phyloP scores from a whole-genome alignment of 2,329 filamentous ascomycete genomes.

The Sclerotinia spermophila region DNA sequence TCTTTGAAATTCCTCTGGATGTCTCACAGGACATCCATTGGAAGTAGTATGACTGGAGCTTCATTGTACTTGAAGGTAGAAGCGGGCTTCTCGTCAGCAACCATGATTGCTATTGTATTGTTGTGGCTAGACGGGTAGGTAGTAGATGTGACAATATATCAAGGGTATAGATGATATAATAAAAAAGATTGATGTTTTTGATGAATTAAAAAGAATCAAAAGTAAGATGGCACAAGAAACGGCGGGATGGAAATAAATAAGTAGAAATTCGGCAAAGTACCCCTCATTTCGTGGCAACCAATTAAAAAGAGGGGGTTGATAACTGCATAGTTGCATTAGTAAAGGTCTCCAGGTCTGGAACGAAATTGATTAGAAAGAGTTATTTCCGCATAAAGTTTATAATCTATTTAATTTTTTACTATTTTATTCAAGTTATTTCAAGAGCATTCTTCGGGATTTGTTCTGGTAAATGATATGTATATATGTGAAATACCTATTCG shows the following conservation, averaged over 20 bases:
- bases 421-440: too few species aligned
- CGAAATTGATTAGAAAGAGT: not conserved
- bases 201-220: not conserved
- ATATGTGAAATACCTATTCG: not conserved
- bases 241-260: constrained; percentile 15
- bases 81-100: constrained; percentile 42
- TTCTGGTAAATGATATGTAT: too few species aligned
- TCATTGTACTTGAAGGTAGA: constrained; percentile 54
- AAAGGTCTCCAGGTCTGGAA: constrained; percentile 17
- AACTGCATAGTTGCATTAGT: constrained; percentile 18
- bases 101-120: constrained; percentile 39
- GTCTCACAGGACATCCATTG: constrained; percentile 55
- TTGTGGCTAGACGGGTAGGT: not conserved
- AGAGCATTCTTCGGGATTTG: not conserved
- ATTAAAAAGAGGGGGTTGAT: constrained; percentile 12
- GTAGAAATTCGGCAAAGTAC: constrained; percentile 6
- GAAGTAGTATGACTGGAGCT: constrained; percentile 55
- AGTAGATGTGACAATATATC: not conserved
- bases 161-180: not conserved
- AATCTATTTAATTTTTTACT: too few species aligned
- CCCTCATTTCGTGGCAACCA: constrained; percentile 12
- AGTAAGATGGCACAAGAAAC: not conserved
- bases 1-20: constrained; percentile 51
- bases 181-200: not conserved
- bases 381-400: constrained; percentile 1